These are phyloP conservation scores for Podila minutissima DNA, from an alignment of 192 early-diverging fungal species.

Conservation along the genomic window DNA sequence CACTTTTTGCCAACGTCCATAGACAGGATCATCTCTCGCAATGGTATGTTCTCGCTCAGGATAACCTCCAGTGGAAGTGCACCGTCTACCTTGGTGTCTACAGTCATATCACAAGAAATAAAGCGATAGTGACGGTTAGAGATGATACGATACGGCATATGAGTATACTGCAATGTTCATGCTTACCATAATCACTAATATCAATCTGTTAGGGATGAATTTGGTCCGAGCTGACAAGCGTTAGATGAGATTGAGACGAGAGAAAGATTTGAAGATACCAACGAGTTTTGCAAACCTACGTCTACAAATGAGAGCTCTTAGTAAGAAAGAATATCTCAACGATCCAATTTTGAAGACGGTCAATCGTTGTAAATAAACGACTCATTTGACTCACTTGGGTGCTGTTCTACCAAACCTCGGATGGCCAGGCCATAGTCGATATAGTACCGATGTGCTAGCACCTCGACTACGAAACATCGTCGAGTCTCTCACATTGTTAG, in stretches of 20 bases:
- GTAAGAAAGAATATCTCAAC: background rate
- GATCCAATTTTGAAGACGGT: background rate
- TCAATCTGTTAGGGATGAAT: conserved; percentile 9
- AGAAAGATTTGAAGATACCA: no score
- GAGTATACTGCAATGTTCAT: background rate
- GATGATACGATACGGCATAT: no score
- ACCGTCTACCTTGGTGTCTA: conserved; percentile 71
- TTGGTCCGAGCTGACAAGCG: background rate
- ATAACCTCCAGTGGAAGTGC: conserved; percentile 70
- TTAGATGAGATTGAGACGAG: background rate
- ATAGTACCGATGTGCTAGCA: conserved; percentile 69
- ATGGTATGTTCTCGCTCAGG: conserved; percentile 62
- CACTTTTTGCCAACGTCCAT: conserved; percentile 67
- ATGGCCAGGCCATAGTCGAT: conserved; percentile 77
- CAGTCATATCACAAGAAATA: background rate
- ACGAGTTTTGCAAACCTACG: background rate
- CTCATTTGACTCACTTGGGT: conserved; percentile 38
- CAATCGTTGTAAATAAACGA: background rate
- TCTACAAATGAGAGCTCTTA: background rate
- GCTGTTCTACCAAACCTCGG: conserved; percentile 75
- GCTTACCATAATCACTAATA: conserved; percentile 30
- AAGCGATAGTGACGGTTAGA: no score
- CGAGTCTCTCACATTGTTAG: background rate
- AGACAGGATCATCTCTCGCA: conserved; percentile 68
- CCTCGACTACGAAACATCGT: conserved; percentile 22